Base-by-base conservation (phyloP, 805 yeast genomes). In the Myxozyma sirexii region DNA sequence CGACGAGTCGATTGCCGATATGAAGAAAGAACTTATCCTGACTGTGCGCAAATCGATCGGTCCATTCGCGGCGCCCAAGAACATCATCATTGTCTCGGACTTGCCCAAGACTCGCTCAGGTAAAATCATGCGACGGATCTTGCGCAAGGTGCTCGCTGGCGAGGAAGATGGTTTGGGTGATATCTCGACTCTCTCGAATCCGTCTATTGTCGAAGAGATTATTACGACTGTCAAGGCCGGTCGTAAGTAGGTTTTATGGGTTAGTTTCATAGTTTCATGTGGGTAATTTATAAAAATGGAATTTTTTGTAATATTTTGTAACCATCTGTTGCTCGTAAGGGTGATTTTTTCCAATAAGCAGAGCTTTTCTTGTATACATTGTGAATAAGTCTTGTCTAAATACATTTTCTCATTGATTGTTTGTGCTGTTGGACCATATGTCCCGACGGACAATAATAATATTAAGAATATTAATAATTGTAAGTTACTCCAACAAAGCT, bases 91-190 rank as follows among this genome's bases (percentile, higher is more conserved):
- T 60, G 96, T 93, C 57, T 86, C 84, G 62, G 98, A 94, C 73
- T 83, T 94, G 75, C 99, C 99, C 77, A 94, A 93, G 83, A 94
- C 99, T 24, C 85, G 99, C 79, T 90, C 97, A 10, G 99, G 99
- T 69, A 94, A 94, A 82, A 93, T 94, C 73, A 93, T 94, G 96
- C 88, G 99, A 82, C 89, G 99, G 80, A 88, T 94, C 64, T 82
- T 94, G 76, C 87, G 99, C 78, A 94, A 94, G 79, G 83, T 93
- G 62, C 86, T 91, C 57, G 85, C 94, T 54, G 92, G 93, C 67
- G 97, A 93, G 80, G 96, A 87, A 67, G 96, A 89, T 67, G 89
- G 87, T 73, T 81, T 94, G 68, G 99, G 99, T 65, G 99, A 93
- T 73, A 80, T 87, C 72, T 85, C 96, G 54, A 94, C 99, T 35